Evolutionary conservation across 441 rosid species (phyloP).

Genomic region (Pelargonium cotyledonis): DNA sequence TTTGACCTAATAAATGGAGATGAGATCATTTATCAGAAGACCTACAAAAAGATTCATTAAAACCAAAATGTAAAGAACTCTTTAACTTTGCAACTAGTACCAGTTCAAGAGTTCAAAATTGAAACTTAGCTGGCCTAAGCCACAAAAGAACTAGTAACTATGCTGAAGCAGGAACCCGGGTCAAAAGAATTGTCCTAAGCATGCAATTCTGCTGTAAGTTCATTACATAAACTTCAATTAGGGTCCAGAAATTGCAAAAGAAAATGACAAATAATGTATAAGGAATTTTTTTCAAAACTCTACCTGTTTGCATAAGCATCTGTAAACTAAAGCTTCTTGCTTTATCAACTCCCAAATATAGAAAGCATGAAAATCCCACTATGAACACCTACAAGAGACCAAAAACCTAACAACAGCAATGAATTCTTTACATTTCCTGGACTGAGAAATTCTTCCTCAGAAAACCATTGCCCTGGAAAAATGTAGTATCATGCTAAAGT

Average conservation of each 20-base stretch:
- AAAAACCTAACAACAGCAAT: neutral
- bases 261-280: neutral
- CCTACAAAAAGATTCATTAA: neutral
- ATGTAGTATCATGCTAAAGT: slow-evolving; percentile 4
- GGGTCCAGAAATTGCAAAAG: neutral
- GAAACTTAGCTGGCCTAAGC: neutral
- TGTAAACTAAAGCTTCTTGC: too few relatives aligned
- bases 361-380: slow-evolving; percentile 1
- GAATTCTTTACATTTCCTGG: neutral
- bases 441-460: neutral
- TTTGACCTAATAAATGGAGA: neutral
- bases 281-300: neutral
- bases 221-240: neutral
- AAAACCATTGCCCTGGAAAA: neutral
- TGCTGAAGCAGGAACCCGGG: neutral
- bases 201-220: neutral
- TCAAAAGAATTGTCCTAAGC: neutral
- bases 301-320: neutral
- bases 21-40: neutral
- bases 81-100: neutral
- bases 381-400: neutral
- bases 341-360: neutral
- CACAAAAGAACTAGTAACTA: neutral
- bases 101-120: neutral
- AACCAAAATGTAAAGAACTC: neutral